These are phyloP conservation scores for Cercospora berteroae DNA, from an alignment of 2,329 filamentous ascomycete genomes.

Conservation along the genomic window DNA sequence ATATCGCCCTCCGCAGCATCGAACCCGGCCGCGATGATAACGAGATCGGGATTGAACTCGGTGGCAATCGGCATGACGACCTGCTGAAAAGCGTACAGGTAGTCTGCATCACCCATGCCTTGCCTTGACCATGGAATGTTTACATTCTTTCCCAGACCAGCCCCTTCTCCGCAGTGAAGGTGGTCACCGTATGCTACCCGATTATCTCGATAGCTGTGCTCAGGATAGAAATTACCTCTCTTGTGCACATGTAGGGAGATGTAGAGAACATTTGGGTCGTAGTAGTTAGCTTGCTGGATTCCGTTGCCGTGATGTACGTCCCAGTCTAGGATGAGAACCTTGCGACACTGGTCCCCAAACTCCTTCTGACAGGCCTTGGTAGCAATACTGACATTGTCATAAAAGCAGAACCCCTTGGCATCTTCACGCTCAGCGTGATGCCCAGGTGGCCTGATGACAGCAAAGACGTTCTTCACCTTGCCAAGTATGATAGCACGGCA, in stretches of 20 bases:
- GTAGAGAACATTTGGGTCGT: constrained; percentile 91
- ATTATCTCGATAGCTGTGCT: constrained; percentile 57
- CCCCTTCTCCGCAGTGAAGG: constrained; percentile 57
- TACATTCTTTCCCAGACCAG: constrained; percentile 62
- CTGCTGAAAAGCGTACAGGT: constrained; percentile 92
- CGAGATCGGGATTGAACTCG: constrained; percentile 90
- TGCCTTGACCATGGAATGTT: constrained; percentile 68
- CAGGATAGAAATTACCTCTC: constrained; percentile 81
- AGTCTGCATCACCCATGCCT: constrained; percentile 93
- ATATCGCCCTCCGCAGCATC: constrained; percentile 93
- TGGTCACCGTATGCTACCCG: constrained; percentile 56
- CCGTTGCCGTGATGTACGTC: constrained; percentile 81
- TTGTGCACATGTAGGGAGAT: constrained; percentile 90
- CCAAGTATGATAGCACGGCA: constrained; percentile 85
- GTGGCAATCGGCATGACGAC: constrained; percentile 94
- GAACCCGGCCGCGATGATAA: constrained; percentile 93
- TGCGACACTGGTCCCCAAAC: constrained; percentile 75
- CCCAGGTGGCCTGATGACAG: constrained; percentile 89
- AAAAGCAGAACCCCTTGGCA: constrained; percentile 93
- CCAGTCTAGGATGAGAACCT: constrained; percentile 91
- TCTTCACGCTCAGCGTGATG: constrained; percentile 87
- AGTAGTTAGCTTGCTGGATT: constrained; percentile 92
- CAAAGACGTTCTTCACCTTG: constrained; percentile 89
- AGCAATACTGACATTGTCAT: constrained; percentile 95
- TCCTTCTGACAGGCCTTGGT: constrained; percentile 81